These are phyloP conservation scores for Diaporthe longicolla DNA, from an alignment of 2,329 filamentous ascomycete genomes.

Conservation along the genomic window DNA sequence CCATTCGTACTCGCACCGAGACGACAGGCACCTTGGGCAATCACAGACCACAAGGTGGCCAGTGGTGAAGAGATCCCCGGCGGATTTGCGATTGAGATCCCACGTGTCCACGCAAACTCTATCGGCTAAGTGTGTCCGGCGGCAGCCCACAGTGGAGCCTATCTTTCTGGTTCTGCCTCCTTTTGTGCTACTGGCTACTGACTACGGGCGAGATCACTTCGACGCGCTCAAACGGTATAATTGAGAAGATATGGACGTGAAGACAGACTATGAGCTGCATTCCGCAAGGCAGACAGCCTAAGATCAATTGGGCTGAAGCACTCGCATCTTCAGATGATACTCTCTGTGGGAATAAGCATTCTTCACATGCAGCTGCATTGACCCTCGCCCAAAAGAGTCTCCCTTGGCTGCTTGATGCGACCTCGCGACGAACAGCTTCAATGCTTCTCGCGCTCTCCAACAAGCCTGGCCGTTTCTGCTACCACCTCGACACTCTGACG, in stretches of 20 bases:
- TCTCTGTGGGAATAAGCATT: conserved; percentile 17
- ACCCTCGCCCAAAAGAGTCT: background rate
- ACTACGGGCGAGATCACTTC: background rate
- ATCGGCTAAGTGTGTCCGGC: conserved; percentile 18
- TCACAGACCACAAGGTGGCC: conserved; percentile 32
- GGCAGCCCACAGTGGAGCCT: conserved; percentile 20
- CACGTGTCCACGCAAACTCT: conserved; percentile 33
- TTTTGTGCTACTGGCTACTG: background rate
- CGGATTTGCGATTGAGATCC: conserved; percentile 28
- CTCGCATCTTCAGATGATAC: conserved; percentile 12
- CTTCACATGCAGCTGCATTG: conserved; percentile 27
- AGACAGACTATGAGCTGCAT: background rate
- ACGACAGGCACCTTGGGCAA: conserved; percentile 15
- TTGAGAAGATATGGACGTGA: background rate
- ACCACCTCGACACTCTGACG: conserved; percentile 12
- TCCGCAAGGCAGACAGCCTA: background rate
- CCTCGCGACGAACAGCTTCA: conserved; percentile 18
- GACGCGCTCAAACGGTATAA: background rate
- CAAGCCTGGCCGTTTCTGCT: conserved; percentile 6
- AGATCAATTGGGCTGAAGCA: conserved; percentile 5
- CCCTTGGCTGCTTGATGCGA: conserved; percentile 12
- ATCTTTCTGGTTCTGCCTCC: background rate
- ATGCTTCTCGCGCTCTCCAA: background rate
- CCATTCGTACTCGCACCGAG: conserved; percentile 12
- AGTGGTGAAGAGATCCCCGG: conserved; percentile 27